Base-by-base conservation (phyloP, 2,329 filamentous ascomycete species). In the Fusarium sp. region DNA sequence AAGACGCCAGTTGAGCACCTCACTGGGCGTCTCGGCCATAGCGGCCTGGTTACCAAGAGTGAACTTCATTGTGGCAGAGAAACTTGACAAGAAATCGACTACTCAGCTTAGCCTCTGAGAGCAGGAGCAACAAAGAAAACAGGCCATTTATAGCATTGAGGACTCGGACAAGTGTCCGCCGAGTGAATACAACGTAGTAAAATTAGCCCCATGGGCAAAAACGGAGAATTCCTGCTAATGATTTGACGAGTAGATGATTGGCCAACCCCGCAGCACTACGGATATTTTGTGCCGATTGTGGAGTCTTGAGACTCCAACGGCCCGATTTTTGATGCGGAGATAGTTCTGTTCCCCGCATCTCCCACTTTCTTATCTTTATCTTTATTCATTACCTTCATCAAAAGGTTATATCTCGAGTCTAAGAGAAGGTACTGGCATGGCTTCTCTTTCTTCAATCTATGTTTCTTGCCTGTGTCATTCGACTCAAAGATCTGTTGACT, bases 1-100 rank as follows among this genome's bases (percentile, higher is more conserved):
- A 7, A 65, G 28, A 4, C 62, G 51, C 62, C 62, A 65, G 52
- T 65, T 65, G 1, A 65, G 54, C 19, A 65, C 62, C 51, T 65
- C 62, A 2, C 31, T 65, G 3, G 62, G 62, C 26, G 62, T 65
- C 18, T 65, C 62, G 2, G 61, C 62, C 62, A 65, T 65, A 23
- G 62, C 62, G 41, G 61, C 61, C 39, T 43, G 49, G 26, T 65
- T 65, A 16, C 62, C 62, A 16, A 65, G 61, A 3, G 13, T 60
- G 28, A 65, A 66, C 62, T 66, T 65, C 62, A 65, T 65, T 18
- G 46, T 60, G 30, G 6, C 10, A 16, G 31, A 28, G 26, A 2
- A 28, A 12, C 26, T 28, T 28, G 26, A 44, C 4, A 21, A 53
- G 16, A 21, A 21, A 21, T 21, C 21, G 21, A 21, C 21, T 21